Conservation (phyloP, 176 grass and related monocot genomes). For the Thinopyrum elongatum region DNA sequence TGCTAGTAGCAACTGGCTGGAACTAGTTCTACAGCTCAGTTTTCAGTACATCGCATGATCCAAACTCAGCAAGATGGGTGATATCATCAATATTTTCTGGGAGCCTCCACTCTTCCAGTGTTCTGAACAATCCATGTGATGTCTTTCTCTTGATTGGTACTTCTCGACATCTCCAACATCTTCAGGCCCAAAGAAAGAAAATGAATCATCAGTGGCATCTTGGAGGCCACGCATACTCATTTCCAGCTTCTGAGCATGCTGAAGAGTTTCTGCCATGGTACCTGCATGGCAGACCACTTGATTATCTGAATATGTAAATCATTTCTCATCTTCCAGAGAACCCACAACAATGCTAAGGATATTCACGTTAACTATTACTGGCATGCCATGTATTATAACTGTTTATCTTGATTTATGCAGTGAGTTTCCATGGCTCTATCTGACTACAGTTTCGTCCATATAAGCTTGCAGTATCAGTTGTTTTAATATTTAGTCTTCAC, state of each 20-base stretch:
- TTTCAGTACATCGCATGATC: neutral
- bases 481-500: neutral
- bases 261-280: neutral
- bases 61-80: neutral
- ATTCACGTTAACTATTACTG: neutral
- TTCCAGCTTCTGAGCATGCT: neutral
- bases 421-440: neutral
- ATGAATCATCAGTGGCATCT: neutral
- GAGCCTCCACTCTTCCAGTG: neutral
- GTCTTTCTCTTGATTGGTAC: neutral
- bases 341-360: neutral
- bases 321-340: neutral
- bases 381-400: neutral
- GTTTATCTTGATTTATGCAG: neutral
- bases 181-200: neutral
- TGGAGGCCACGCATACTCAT: neutral
- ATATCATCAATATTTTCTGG: neutral
- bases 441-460: neutral
- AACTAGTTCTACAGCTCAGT: neutral
- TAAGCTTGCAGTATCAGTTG: constrained; percentile 2
- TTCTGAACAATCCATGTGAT: neutral
- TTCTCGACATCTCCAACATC: neutral
- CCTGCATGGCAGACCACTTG: neutral
- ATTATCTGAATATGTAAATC: neutral
- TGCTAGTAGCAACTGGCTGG: neutral